These are phyloP conservation scores for Entophlyctis luteolus DNA, from an alignment of 192 early-diverging fungal species.

Conservation along the genomic window DNA sequence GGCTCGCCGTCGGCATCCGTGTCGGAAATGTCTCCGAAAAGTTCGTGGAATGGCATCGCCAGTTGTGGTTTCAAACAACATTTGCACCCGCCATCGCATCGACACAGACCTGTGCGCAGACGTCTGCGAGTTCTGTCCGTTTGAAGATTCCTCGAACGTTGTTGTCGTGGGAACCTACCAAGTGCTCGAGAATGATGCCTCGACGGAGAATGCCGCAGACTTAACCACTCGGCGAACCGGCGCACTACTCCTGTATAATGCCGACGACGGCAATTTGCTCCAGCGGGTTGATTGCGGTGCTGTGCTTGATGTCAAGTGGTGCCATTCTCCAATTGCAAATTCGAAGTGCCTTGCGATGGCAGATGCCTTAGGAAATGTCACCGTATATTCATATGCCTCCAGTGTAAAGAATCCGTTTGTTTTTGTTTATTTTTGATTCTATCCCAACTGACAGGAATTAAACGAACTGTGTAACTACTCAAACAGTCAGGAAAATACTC, in stretches of 20 bases:
- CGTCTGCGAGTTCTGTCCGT: slow-evolving; percentile 52
- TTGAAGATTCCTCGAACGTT: slow-evolving; percentile 3
- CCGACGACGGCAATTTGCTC: neutral
- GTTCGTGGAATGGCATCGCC: neutral
- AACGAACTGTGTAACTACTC: neutral
- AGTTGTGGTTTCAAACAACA: neutral
- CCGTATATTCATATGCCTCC: too few relatives aligned
- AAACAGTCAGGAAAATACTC: slow-evolving; percentile 47
- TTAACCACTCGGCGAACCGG: slow-evolving; percentile 57
- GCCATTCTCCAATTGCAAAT: neutral
- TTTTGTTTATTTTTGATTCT: slow-evolving; percentile 1
- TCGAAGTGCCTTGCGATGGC: slow-evolving; percentile 20
- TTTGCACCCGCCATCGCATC: slow-evolving; percentile 24
- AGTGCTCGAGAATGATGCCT: too few relatives aligned
- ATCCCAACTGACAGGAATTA: neutral
- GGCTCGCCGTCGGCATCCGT: too few relatives aligned
- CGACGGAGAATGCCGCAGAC: neutral
- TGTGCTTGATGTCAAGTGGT: slow-evolving; percentile 57
- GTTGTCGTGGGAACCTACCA: slow-evolving; percentile 55
- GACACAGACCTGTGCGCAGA: slow-evolving; percentile 55
- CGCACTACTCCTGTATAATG: slow-evolving; percentile 60
- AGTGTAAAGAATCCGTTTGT: slow-evolving; percentile 1
- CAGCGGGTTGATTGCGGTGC: slow-evolving; percentile 26
- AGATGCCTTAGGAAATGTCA: slow-evolving; percentile 28
- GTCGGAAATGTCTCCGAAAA: slow-evolving; percentile 13